phyloP scores from a whole-genome alignment of 176 grass and related monocot genomes.

The Aegilops sharonensis region DNA sequence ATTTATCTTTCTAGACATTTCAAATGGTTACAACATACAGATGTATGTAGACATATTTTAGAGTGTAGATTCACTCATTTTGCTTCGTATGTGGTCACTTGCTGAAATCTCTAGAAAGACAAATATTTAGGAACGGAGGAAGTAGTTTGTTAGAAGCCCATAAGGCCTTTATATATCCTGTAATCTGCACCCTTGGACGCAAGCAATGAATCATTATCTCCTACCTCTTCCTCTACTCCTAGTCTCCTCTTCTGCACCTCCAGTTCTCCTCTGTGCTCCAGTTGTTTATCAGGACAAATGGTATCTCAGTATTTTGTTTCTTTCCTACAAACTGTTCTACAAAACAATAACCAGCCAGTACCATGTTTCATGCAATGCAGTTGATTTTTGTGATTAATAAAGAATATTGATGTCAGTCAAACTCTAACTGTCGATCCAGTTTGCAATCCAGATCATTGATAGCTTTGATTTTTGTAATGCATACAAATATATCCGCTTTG shows the following conservation, averaged over 20 bases:
- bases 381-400: background rate
- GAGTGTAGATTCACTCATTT: no score
- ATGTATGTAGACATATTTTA: no score
- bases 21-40: no score
- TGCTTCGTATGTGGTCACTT: no score
- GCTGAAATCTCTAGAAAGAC: no score
- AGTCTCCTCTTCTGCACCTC: background rate
- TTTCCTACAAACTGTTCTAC: background rate
- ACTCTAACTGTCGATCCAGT: slow-evolving; percentile 21
- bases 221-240: no score
- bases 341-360: slow-evolving; percentile 11
- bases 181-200: no score
- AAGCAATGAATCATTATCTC: no score
- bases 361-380: slow-evolving; percentile 16
- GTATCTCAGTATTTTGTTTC: background rate
- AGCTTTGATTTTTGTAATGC: slow-evolving; percentile 1
- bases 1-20: no score
- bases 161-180: no score
- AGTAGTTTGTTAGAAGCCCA: no score
- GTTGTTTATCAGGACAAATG: background rate
- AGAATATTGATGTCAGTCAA: background rate
- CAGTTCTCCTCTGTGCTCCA: slow-evolving; percentile 7
- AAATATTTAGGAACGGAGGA: no score
- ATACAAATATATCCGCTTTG: slow-evolving; percentile 8
- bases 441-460: slow-evolving; percentile 12